Base-by-base conservation (phyloP, 2,329 filamentous ascomycete genomes). In the Chrysoporthe cubensis region DNA sequence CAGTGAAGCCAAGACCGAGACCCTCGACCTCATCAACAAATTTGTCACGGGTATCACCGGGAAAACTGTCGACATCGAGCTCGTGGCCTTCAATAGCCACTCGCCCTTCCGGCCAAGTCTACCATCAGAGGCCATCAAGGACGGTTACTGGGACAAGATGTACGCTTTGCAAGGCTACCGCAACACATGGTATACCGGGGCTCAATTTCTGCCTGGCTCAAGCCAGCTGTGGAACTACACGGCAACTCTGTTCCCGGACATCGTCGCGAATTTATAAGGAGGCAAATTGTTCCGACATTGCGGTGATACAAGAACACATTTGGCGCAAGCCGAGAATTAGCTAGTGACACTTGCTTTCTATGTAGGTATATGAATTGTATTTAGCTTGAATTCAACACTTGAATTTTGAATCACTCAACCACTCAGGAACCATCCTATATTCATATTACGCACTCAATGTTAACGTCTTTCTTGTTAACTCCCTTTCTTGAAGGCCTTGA, bases 171-270 rank as follows among this genome's bases (percentile, higher is more conserved):
- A 80, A 69, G 78, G 78, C 1, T 66, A 73, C 18, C 70, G 72
- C 9, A 75, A 72, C 16, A 80, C 78, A 0, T 80, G 71, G 69
- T 80, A 75, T 42, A 76, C 78, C 0, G 78, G 76, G 1, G 74
- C 67, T 18, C 73, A 73, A 6, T 74, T 63, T 62, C 43, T 46
- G 14, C 59, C 43, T 13, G 46, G 46, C 14, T 62, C 59, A 13
- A 34, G 21, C 14, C 42, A 46, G 46, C n/a, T 62, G 43, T 62
- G 59, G 59, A 62, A 62, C 16, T 62, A 46, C 34, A 62, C 59
- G 18, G 43, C 59, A 48, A 46, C 59, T 3, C 11, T 62, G 43
- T 26, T 62, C 18, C 59, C 59, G 3, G 59, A 34, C 14, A 48
- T 62, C 4, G 50, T 54, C 13, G 26, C 13, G 13, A 13, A 26